Conservation (phyloP, 306 rosid genomes). For the Cucurbita pepo region DNA sequence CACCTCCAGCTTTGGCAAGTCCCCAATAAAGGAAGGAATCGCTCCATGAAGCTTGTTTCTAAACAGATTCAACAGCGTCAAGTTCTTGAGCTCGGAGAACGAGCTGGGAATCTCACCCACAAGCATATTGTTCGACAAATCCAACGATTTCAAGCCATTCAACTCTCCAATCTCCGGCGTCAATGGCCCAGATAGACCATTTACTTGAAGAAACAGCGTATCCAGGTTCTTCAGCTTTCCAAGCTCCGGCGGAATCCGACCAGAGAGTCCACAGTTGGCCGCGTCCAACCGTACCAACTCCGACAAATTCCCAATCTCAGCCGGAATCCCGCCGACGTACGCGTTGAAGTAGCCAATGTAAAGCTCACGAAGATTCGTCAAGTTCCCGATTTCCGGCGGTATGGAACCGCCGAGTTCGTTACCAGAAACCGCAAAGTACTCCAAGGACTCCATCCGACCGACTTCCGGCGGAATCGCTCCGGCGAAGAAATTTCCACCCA, state of each 20-base stretch:
- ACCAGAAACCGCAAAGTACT: slow-evolving; percentile 80
- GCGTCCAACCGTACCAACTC: slow-evolving; percentile 69
- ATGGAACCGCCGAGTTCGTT: slow-evolving; percentile 57
- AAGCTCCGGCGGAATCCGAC: slow-evolving; percentile 45
- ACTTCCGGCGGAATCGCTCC: slow-evolving; percentile 74
- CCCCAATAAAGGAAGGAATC: slow-evolving; percentile 67
- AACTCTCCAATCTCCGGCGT: slow-evolving; percentile 42
- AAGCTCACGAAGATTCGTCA: slow-evolving; percentile 56
- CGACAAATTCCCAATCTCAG: slow-evolving; percentile 63
- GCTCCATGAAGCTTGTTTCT: slow-evolving; percentile 78
- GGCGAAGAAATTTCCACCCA: slow-evolving; percentile 66
- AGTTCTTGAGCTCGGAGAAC: slow-evolving; percentile 41
- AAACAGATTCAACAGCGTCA: slow-evolving; percentile 71
- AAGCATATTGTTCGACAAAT: slow-evolving; percentile 64
- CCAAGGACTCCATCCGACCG: slow-evolving; percentile 24
- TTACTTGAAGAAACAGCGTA: slow-evolving; percentile 83
- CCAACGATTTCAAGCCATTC: slow-evolving; percentile 66
- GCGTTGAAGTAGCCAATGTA: slow-evolving; percentile 68
- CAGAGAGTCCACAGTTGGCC: slow-evolving; percentile 55
- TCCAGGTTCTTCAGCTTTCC: slow-evolving; percentile 61
- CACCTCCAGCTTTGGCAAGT: slow-evolving; percentile 62
- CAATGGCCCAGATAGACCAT: slow-evolving; percentile 55
- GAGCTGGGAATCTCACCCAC: slow-evolving; percentile 63
- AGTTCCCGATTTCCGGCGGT: slow-evolving; percentile 70
- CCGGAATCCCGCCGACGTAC: slow-evolving; percentile 55